These are phyloP conservation scores for Boletus huronensis DNA, from an alignment of 768 basidiomycete species.

Conservation along the genomic window DNA sequence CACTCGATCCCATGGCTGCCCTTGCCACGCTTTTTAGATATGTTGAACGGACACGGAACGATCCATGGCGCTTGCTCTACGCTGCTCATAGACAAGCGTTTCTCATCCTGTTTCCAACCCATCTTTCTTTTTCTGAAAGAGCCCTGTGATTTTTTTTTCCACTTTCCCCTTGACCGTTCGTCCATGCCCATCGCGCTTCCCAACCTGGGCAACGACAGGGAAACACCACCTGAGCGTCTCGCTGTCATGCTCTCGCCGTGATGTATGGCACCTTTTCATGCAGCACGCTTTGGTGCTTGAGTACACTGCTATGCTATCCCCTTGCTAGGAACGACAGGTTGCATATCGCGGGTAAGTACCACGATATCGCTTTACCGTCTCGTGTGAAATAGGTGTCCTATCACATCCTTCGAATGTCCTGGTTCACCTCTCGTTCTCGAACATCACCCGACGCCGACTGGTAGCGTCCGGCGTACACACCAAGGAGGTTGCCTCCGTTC, in stretches of 20 bases:
- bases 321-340: slow-evolving; percentile 44
- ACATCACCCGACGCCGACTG: slow-evolving; percentile 11
- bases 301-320: not conserved
- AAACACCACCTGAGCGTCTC: slow-evolving; percentile 39
- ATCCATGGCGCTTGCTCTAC: slow-evolving; percentile 58
- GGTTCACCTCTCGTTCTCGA: no score
- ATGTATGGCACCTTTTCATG: slow-evolving; percentile 31
- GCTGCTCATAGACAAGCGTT: slow-evolving; percentile 47
- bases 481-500: slow-evolving; percentile 28
- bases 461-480: slow-evolving; percentile 23
- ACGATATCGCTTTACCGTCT: slow-evolving; percentile 46
- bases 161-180: slow-evolving; percentile 40
- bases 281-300: not conserved
- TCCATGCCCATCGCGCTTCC: slow-evolving; percentile 42
- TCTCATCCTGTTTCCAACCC: not conserved
- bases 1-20: not conserved
- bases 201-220: slow-evolving; percentile 25
- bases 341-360: slow-evolving; percentile 49
- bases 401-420: no score
- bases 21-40: slow-evolving; percentile 37
- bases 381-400: slow-evolving; percentile 43
- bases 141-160: not conserved
- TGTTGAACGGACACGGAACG: slow-evolving; percentile 47
- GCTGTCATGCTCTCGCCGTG: slow-evolving; percentile 53
- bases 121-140: not conserved